Evolutionary conservation across 345 rosid genomes (phyloP).

Genomic region (Salix exigua): DNA sequence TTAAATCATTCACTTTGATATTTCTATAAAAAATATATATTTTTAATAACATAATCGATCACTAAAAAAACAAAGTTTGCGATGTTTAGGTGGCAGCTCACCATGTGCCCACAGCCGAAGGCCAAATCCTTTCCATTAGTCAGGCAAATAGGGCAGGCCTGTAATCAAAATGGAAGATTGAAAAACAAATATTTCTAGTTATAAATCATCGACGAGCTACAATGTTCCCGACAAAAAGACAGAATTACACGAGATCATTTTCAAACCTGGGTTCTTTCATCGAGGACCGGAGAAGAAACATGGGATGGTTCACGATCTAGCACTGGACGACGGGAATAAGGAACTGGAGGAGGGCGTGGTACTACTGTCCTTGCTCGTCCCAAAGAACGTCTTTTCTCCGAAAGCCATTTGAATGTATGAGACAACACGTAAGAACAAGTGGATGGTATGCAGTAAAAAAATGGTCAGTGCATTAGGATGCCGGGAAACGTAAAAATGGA

Average conservation of each 20-base stretch:
- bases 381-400: slow-evolving; percentile 34
- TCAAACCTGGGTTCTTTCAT: slow-evolving; percentile 52
- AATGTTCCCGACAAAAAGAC: neutral
- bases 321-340: slow-evolving; percentile 25
- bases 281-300: slow-evolving; percentile 11
- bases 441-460: neutral
- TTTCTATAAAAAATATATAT: too few relatives aligned
- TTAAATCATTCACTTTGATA: too few relatives aligned
- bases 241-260: neutral
- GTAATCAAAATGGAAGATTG: slow-evolving; percentile 5
- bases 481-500: neutral
- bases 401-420: slow-evolving; percentile 2
- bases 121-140: slow-evolving; percentile 55
- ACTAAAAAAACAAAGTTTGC: neutral
- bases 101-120: slow-evolving; percentile 74
- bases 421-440: neutral
- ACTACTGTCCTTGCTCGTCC: slow-evolving; percentile 46
- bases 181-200: neutral
- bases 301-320: slow-evolving; percentile 23
- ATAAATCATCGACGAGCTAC: neutral
- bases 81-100: slow-evolving; percentile 22
- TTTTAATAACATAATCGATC: too few relatives aligned
- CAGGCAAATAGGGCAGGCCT: slow-evolving; percentile 74
- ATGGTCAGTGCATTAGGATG: neutral
- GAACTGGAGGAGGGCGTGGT: slow-evolving; percentile 67